Base-by-base conservation (phyloP, 2,329 filamentous ascomycete genomes). In the Incumbomyces lentus region DNA sequence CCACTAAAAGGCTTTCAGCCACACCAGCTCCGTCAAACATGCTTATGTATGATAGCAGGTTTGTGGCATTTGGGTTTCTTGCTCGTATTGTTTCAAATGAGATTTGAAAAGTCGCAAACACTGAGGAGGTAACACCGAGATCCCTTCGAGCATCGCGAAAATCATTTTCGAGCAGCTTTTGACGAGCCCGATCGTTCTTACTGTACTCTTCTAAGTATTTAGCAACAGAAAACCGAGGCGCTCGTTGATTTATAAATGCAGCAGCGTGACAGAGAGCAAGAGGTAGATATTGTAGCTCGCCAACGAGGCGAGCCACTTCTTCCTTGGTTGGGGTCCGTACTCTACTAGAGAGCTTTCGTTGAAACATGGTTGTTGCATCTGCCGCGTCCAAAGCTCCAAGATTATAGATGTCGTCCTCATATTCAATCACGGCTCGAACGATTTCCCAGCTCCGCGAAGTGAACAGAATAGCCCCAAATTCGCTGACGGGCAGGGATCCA, bases 101-200 rank as follows among this genome's bases (percentile, higher is more conserved):
- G 1, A 62, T 58, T 6, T 63, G 49, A 62, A 60, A 66, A 0
- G 62, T 65, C 1, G 47, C 55, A 1, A 60, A 57, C 1, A 67
- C 55, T 2, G 64, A 60, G 29, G 64, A 66, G 2, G 44, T 43
- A 1, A 51, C 48, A n/a, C 48, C n/a, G 12, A 18, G 30, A 35
- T 60, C 58, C 40, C 58, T 51, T 12, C 57, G 57, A 14, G 48
- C 40, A 38, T 60, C 54, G 26, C 42, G 47, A 19, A 33, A 32
- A 14, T 54, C 49, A 2, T 47, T 14, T 8, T 50, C 31, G 10
- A 61, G 48, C n/a, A 62, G 49, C 31, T 19, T 59, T 30, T 12
- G 48, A 52, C 46, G 57, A 48, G 47, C 52, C 34, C 33, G 54
- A 56, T 55, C 60, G 49, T 14, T 59, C 49, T 45, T 57, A 26